phyloP scores from a whole-genome alignment of 257 asterid genomes.

The Plantago elongata region DNA sequence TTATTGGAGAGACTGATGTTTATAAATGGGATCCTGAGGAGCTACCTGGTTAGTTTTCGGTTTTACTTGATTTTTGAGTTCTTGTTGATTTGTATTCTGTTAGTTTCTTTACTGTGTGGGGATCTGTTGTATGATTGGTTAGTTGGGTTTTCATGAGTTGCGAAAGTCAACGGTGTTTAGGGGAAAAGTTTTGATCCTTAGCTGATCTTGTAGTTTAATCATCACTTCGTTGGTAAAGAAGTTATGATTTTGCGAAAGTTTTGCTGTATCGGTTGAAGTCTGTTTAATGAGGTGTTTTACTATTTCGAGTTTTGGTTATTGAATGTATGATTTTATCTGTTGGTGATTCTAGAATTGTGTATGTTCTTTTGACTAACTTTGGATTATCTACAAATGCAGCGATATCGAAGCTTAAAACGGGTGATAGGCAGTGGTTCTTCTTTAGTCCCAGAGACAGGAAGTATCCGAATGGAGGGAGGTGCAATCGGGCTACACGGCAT shows the following conservation, averaged over 20 bases:
- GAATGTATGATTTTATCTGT: background rate
- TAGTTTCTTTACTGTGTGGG: too few relatives aligned
- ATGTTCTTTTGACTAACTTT: slow-evolving; percentile 14
- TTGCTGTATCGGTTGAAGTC: too few relatives aligned
- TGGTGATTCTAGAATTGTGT: too few relatives aligned
- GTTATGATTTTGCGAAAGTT: too few relatives aligned
- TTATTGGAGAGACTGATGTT: slow-evolving; percentile 63
- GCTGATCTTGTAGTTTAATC: too few relatives aligned
- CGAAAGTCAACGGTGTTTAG: slow-evolving; percentile 8
- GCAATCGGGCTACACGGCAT: slow-evolving; percentile 67
- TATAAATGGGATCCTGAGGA: slow-evolving; percentile 90
- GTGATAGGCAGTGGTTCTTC: slow-evolving; percentile 95
- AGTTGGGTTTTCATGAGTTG: background rate
- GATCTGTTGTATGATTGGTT: too few relatives aligned
- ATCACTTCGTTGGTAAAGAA: too few relatives aligned
- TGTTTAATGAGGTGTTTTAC: too few relatives aligned
- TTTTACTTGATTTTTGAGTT: background rate
- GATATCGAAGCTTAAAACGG: slow-evolving; percentile 68
- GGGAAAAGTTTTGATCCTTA: background rate
- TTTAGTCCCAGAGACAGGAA: slow-evolving; percentile 82
- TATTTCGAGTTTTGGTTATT: background rate
- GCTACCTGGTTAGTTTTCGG: slow-evolving; percentile 54
- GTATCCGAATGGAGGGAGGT: slow-evolving; percentile 87
- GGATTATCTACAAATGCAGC: slow-evolving; percentile 43
- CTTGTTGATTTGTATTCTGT: too few relatives aligned